phyloP scores from a whole-genome alignment of 257 asterid genomes.

The Forsythia suspensa region DNA sequence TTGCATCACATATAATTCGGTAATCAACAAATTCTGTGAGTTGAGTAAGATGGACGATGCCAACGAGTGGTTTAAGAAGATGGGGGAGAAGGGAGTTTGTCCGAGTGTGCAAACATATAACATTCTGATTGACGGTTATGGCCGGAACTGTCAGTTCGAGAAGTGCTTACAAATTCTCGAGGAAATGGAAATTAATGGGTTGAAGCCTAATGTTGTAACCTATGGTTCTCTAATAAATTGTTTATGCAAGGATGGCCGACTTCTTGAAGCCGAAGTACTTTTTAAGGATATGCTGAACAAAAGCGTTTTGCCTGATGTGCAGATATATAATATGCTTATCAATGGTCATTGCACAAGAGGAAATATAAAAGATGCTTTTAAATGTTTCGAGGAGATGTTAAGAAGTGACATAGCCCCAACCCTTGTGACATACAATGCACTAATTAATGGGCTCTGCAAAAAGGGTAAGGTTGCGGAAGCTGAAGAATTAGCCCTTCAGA shows the following conservation, averaged over 20 bases:
- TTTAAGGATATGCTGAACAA: constrained; percentile 59
- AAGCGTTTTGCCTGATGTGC: constrained; percentile 57
- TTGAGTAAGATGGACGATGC: constrained; percentile 60
- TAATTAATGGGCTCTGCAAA: constrained; percentile 59
- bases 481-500: constrained; percentile 52
- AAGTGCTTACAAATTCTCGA: constrained; percentile 68
- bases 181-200: constrained; percentile 60
- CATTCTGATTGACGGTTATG: constrained; percentile 69
- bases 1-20: constrained; percentile 61
- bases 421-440: constrained; percentile 64
- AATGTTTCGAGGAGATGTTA: constrained; percentile 53
- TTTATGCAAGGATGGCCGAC: constrained; percentile 65
- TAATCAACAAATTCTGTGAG: constrained; percentile 48
- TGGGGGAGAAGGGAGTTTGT: constrained; percentile 54
- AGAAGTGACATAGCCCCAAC: constrained; percentile 44
- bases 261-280: constrained; percentile 63
- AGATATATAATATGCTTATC: constrained; percentile 65
- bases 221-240: constrained; percentile 70
- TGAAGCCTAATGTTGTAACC: constrained; percentile 56
- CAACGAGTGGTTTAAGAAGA: constrained; percentile 49
- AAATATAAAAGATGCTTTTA: constrained; percentile 39
- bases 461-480: constrained; percentile 60
- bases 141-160: constrained; percentile 46
- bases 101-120: constrained; percentile 66
- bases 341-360: constrained; percentile 59